Base-by-base conservation (phyloP, 2,329 filamentous ascomycete genomes). In the Trichoderma simmonsii region DNA sequence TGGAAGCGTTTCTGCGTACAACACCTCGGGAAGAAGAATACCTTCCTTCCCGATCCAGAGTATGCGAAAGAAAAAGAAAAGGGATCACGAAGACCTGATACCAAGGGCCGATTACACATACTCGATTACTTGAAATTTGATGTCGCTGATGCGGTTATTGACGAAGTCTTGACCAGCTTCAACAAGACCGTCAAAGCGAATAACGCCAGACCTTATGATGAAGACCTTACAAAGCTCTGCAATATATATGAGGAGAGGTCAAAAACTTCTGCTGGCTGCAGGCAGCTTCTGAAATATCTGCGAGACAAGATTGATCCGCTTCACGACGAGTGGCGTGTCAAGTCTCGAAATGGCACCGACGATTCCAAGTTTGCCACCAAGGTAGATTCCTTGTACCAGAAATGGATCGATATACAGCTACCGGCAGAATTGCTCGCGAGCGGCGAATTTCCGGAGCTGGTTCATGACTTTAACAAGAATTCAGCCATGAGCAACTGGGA, bases 51-150 rank as follows among this genome's bases (percentile, higher is more conserved):
- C 0, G 81, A 85, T 1, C 86, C 86, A 0, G 77, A 80, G 0
- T 89, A 89, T 75, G 83, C 85, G 70, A 79, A 78, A 4, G 79
- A 82, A 43, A 79, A 78, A 4, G 79, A 82, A 43, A 39, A 39
- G 7, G 0, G 73, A 43, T 43, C 73, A 6, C 59, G 60, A 43
- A 64, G 0, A 69, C 75, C 1, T 14, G 71, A 18, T 69, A 74
- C 11, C 71, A 78, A 21, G 75, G 78, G 30, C 0, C 78, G 75
- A 2, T 66, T 73, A 0, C 88, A 92, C 71, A 87, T 93, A 4
- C 83, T 92, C 6, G 91, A 94, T 76, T 84, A 85, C 48, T 81
- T 93, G 8, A 90, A 87, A 73, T 91, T 89, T 21, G 73, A 79
- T 0, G 81, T 90, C 2, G 86, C 88, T 0, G 78, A 84, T 14